phyloP scores from a whole-genome alignment of 192 early-diverging fungal species.

The Cetraspora pellucida region DNA sequence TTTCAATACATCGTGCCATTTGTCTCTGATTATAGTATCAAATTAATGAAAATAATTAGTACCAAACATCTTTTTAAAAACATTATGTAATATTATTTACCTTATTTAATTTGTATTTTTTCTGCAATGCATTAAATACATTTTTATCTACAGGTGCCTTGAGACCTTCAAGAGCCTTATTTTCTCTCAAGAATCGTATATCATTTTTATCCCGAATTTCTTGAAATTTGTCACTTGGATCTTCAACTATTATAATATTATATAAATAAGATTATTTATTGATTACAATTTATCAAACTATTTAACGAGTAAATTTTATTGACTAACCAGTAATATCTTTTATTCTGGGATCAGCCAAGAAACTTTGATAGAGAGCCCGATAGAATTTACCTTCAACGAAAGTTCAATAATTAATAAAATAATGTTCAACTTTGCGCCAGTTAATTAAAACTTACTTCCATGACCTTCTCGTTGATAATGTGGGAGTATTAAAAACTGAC shows the following conservation, averaged over 20 bases:
- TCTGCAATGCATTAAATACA: constrained; percentile 52
- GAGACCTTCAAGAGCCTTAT: constrained; percentile 62
- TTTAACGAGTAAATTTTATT: constrained; percentile 14
- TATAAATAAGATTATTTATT: constrained; percentile 15
- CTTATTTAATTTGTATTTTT: constrained; percentile 75
- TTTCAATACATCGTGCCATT: constrained; percentile 80
- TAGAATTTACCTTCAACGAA: constrained; percentile 60
- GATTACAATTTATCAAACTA: constrained; percentile 21
- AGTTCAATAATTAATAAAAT: too few relatives aligned
- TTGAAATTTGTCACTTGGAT: constrained; percentile 87
- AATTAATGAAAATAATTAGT: not conserved
- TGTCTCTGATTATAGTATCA: constrained; percentile 65
- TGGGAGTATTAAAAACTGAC: constrained; percentile 94
- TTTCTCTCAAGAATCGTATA: constrained; percentile 60
- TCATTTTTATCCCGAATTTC: constrained; percentile 88
- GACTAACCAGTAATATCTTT: constrained; percentile 61
- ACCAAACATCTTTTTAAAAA: too few relatives aligned
- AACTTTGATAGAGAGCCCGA: constrained; percentile 57
- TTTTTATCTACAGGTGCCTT: constrained; percentile 58
- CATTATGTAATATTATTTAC: constrained; percentile 39
- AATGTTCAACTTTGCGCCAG: too few relatives aligned
- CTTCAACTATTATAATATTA: constrained; percentile 70
- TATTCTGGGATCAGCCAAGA: constrained; percentile 49
- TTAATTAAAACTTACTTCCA: constrained; percentile 54
- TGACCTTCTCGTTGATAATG: constrained; percentile 84